Conservation (phyloP, 106 monocot genomes). For the Ottelia alismoides region DNA sequence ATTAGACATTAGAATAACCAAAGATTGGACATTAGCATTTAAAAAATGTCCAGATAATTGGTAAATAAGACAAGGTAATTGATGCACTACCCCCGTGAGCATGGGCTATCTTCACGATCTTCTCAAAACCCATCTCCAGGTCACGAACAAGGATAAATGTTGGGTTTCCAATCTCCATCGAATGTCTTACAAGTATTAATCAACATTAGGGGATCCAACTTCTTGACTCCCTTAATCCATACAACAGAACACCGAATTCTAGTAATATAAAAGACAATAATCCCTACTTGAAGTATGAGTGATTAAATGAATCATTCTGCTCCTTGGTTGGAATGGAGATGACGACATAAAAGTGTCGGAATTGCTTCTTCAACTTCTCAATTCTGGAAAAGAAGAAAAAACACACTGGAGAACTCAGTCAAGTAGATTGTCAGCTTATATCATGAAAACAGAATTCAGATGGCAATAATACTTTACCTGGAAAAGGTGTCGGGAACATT, state of each 20-base stretch:
- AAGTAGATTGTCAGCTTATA: no score
- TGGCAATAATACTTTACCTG: conserved; percentile 25
- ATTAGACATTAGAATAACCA: background rate
- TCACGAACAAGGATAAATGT: conserved; percentile 10
- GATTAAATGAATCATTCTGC: conserved; percentile 84
- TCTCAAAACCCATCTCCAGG: no score
- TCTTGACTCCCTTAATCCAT: no score
- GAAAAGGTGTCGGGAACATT: conserved; percentile 35
- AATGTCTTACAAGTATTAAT: background rate
- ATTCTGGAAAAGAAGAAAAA: conserved; percentile 31
- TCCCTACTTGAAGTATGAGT: no score
- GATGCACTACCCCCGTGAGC: no score
- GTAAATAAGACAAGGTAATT: conserved; percentile 7
- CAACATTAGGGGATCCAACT: no score
- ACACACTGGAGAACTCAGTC: background rate
- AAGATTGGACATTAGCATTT: conserved; percentile 1
- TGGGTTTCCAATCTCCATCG: conserved; percentile 9
- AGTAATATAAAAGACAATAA: no score
- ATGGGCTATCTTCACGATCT: no score
- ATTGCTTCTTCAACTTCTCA: conserved; percentile 64
- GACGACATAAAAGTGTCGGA: conserved; percentile 73
- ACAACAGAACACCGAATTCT: no score
- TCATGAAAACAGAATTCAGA: no score
- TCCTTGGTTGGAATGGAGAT: conserved; percentile 57
- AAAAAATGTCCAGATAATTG: conserved; percentile 6